Base-by-base conservation (phyloP, 805 yeast genomes). In the Candida quercuum region DNA sequence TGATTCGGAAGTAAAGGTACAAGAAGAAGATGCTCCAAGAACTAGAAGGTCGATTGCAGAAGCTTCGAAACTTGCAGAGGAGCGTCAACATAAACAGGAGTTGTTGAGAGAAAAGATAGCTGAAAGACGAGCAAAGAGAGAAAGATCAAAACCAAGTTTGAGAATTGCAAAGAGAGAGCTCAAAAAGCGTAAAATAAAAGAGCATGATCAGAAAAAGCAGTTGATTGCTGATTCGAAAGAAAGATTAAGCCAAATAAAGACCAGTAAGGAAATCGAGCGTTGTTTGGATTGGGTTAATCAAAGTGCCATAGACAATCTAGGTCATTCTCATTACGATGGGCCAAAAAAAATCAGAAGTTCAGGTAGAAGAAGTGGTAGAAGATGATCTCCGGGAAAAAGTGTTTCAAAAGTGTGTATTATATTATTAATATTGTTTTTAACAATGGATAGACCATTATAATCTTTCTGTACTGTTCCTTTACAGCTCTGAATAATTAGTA, bases 211-310 rank as follows among this genome's bases (percentile, higher is more conserved):
- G 18, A 64, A 61, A 37, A 48, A 54, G 10, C 40, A 42, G 17
- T 39, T 43, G 8, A 34, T 56, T 13, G 57, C 49, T 12, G 38
- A 44, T 2, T 57, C 63, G 2, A 43, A 45, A 33, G 49, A 47
- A 19, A 51, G 54, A 25, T 47, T 74, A 38, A 54, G 46, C 2
- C 54, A 57, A 10, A 50, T 69, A 42, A 51, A 55, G 32, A 53
- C 59, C 12, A 67, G 69, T 17, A 61, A 70, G 37, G 75, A 66
- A 40, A 49, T 62, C 35, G 61, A 63, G 16, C 57, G 79, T 36
- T 75, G 77, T 23, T 51, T 68, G 3, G 76, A 74, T 39, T 80
- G 86, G 86, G 78, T 76, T 19, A 80, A 80, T 48, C 67, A 76
- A 8, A 59, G 67, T 14, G 84, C 86, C 1, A 45, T 70, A 13